A percentile compares a stretch with the other conserved stretches of the same genome.
phyloP scores from a whole-genome alignment of 2,329 filamentous ascomycete species.

The Aspergillus udagawae region DNA sequence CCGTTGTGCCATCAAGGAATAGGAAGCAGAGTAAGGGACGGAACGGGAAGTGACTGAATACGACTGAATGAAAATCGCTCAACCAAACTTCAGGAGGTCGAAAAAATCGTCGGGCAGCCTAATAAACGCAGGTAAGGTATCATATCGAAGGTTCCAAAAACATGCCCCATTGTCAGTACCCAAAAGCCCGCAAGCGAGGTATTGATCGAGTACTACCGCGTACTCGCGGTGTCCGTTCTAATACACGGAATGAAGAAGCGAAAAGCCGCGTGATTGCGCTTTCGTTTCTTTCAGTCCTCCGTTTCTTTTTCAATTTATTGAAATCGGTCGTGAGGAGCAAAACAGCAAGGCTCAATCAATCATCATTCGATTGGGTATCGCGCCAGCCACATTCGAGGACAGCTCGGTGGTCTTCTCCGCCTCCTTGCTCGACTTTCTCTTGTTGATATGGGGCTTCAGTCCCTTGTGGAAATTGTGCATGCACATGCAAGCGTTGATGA shows the following conservation, averaged over 20 bases:
- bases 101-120: conserved; percentile 6
- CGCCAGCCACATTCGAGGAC: conserved; percentile 31
- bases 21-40: neutral
- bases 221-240: neutral
- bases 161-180: conserved; percentile 13
- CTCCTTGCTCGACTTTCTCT: conserved; percentile 50
- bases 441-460: conserved; percentile 78
- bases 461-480: conserved; percentile 87
- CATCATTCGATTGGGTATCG: conserved; percentile 42
- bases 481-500: conserved; percentile 80
- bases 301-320: neutral
- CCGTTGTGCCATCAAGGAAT: conserved; percentile 13
- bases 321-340: neutral
- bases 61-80: neutral
- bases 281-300: neutral
- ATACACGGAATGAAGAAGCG: conserved; percentile 13
- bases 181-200: conserved; percentile 1
- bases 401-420: conserved; percentile 46
- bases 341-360: conserved; percentile 34
- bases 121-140: conserved; percentile 26
- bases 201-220: neutral
- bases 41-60: neutral
- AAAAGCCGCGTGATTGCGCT: neutral
- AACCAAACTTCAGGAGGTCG: neutral
- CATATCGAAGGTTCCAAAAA: conserved; percentile 25